These are phyloP conservation scores for Olyra latifolia DNA, from an alignment of 176 grass and related monocot species.

Conservation along the genomic window DNA sequence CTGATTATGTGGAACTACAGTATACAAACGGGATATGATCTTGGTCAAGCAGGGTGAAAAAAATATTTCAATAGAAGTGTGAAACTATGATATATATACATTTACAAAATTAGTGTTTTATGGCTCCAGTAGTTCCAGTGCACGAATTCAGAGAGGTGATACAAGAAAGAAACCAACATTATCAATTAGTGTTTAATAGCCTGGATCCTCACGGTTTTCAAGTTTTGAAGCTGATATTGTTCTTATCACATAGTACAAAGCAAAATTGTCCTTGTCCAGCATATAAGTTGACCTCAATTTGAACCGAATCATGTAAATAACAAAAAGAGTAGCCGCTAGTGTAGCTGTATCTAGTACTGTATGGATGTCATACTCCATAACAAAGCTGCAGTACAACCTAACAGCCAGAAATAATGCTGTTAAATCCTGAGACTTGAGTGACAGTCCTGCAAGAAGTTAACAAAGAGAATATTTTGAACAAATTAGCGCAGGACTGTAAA, in stretches of 20 bases:
- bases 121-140: not conserved
- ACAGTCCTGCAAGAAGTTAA: slow-evolving; percentile 45
- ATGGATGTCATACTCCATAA: too few relatives aligned
- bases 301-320: slow-evolving; percentile 96
- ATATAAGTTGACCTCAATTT: slow-evolving; percentile 85
- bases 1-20: not conserved
- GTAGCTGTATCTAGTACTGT: slow-evolving; percentile 86
- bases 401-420: too few relatives aligned
- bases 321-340: slow-evolving; percentile 66
- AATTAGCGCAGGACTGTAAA: slow-evolving; percentile 1
- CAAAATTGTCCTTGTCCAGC: slow-evolving; percentile 91
- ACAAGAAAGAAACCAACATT: not conserved
- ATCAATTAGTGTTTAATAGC: not conserved
- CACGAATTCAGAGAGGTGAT: not conserved
- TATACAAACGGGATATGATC: not conserved
- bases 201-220: not conserved
- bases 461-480: slow-evolving; percentile 10
- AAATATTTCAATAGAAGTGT: not conserved
- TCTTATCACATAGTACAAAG: slow-evolving; percentile 85
- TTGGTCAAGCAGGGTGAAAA: not conserved
- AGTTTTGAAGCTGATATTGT: slow-evolving; percentile 1
- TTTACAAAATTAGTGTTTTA: not conserved
- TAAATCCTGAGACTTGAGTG: too few relatives aligned
- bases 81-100: not conserved
- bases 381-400: too few relatives aligned